Conservation (phyloP, 257 asterid genomes). For the Nicotiana otophora region DNA sequence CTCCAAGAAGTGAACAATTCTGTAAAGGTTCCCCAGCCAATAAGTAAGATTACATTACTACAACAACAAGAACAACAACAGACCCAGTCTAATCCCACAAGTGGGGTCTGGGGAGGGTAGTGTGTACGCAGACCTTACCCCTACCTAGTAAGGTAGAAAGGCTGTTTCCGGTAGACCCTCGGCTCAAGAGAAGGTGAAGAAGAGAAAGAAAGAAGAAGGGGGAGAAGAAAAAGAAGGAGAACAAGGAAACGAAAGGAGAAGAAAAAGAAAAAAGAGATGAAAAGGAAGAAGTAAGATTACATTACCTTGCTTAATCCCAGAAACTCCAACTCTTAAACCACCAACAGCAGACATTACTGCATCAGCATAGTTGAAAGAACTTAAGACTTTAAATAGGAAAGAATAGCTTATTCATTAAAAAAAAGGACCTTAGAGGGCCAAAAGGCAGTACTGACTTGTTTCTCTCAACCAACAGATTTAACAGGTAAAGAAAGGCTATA, state of each 20-base stretch:
- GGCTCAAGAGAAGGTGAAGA: too few relatives aligned
- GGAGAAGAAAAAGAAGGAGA: too few relatives aligned
- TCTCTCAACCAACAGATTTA: background rate
- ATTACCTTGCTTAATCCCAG: slow-evolving; percentile 69
- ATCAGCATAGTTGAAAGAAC: slow-evolving; percentile 21
- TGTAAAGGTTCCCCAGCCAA: background rate
- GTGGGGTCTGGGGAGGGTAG: too few relatives aligned
- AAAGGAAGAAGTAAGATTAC: background rate
- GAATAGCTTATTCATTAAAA: background rate
- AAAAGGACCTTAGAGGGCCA: background rate
- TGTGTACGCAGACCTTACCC: too few relatives aligned
- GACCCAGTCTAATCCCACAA: too few relatives aligned
- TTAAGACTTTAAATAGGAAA: slow-evolving; percentile 12
- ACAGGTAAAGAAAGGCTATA: background rate
- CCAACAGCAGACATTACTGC: slow-evolving; percentile 96
- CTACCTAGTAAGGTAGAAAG: too few relatives aligned
- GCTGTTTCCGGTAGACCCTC: too few relatives aligned
- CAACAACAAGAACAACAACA: too few relatives aligned
- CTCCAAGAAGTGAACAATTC: background rate
- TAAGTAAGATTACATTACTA: slow-evolving; percentile 22
- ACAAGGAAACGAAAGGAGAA: too few relatives aligned
- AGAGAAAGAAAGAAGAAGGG: too few relatives aligned
- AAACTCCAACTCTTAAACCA: slow-evolving; percentile 85
- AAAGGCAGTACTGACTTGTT: background rate
- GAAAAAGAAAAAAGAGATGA: too few relatives aligned